Evolutionary conservation across 177 flowering plant species (phyloP), one percentile per base, ranked within the genome.

Genomic region (Tripterygium wilfordii): DNA sequence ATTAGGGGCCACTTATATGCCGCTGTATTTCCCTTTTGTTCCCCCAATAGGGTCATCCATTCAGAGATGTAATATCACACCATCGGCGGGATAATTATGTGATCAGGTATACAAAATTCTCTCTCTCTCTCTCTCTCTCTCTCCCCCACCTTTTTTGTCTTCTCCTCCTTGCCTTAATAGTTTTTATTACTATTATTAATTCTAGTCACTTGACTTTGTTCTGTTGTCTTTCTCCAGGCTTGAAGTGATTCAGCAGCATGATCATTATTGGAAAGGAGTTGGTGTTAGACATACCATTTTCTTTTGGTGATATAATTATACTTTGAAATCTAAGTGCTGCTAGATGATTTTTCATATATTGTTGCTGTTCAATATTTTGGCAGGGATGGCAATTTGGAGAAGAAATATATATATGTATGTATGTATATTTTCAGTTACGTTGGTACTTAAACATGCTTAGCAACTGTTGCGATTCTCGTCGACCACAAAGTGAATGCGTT

Each of bases 1-100:
- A 61, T 30, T 38, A 42, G 29, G 50, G 53, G 62, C 65, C 69
- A 53, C 53, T n/a, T n/a, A 21, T 38, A 49, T 45, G 37, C 54
- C 48, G 14, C 24, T 10, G 35, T 51, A 38, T 45, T 49, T 32
- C 58, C 44, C 17, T 50, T 38, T 31, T 15, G 8, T 55, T 49
- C 18, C 42, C 17, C 26, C 17, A 14, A n/a, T n/a, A n/a, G n/a
- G n/a, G n/a, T n/a, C n/a, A n/a, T n/a, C n/a, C n/a, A n/a, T n/a
- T n/a, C n/a, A n/a, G n/a, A n/a, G n/a, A n/a, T 37, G 31, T 52
- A 39, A 29, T 52, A 13, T 35, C 43, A 10, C 21, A 44, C 48
- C 31, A 7, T 33, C 30, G 33, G 49, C 31, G 37, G 40, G 42
- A 16, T 36, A 21, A 35, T 42, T 33, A 42, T 44, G 46, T 12